Evolutionary conservation across 805 yeast genomes (phyloP).

Genomic region (Zygosaccharomyces lentus): DNA sequence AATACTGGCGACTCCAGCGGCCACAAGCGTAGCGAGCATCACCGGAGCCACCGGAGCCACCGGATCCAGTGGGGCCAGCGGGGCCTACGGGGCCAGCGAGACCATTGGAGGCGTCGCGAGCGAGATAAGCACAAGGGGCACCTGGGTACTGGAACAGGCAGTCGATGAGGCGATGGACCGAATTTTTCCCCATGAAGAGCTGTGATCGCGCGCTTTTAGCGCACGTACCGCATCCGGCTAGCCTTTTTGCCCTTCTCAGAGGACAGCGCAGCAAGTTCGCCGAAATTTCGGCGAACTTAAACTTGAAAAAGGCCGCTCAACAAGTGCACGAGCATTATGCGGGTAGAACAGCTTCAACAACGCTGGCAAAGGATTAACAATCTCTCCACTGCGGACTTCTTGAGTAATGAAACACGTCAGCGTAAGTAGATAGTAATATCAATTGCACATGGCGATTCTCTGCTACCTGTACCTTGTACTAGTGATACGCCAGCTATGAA

Average conservation of each 20-base stretch:
- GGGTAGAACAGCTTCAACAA: not conserved
- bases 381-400: not conserved
- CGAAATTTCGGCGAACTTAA: constrained; percentile 2
- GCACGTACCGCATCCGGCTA: not conserved
- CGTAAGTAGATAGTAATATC: not conserved
- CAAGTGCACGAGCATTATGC: not conserved
- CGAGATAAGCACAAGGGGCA: constrained; percentile 2
- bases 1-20: constrained; percentile 8
- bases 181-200: constrained; percentile 25
- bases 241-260: not conserved
- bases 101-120: constrained; percentile 1
- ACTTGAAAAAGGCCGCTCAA: not conserved
- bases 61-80: not conserved
- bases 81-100: not conserved
- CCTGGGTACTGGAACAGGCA: constrained; percentile 17
- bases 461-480: not conserved
- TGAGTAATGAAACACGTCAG: not conserved
- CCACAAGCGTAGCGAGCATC: not conserved
- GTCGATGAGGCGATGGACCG: constrained; percentile 28
- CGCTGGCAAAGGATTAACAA: not conserved
- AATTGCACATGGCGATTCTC: not conserved
- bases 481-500: not conserved
- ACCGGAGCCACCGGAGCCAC: too few species aligned
- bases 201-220: constrained; percentile 4
- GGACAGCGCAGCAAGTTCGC: constrained; percentile 9